Evolutionary conservation across 148 eudicot genomes (phyloP), one percentile per base, ranked within the genome.

Genomic region (Camellia lanceoleosa): DNA sequence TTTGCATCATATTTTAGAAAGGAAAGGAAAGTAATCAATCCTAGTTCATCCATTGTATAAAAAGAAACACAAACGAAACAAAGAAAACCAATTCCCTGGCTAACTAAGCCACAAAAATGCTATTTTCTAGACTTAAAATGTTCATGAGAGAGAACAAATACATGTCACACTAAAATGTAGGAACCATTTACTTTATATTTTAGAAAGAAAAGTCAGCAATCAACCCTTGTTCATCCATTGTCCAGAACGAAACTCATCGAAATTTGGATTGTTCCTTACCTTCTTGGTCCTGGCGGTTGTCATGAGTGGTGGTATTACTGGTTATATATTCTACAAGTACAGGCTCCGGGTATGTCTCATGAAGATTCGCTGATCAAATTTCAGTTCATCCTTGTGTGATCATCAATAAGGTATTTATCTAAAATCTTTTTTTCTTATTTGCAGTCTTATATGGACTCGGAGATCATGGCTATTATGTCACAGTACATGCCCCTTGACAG

Each of bases 401-500:
- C 15, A 18, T 49, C 12, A 62, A 44, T 8, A 41, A 58, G 16
- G 1, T n/a, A 64, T 13, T 44, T 11, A 63, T 54, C 72, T 82
- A 7, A 79, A 59, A 7, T 79, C 5, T 80, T 4, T 42, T n/a
- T 8, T 43, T 72, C 20, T n/a, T 12, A 15, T 66, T 55, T 84
- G 83, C 86, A 95, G 99, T 89, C 99, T 68, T 95, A 95, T 83
- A 95, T 95, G 99, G 97, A 95, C 87, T 87, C 97, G 5, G 99
- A 95, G 89, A 91, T 95, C 51, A 91, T 95, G 97, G 93, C 97
- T 5, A 95, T 95, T 72, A 93, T 95, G 99, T 89, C 99, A 5
- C 99, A 95, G 75, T 95, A 95, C 86, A 93, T 93, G 97, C 99
- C 99, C 30, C 94, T 95, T 54, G 97, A 95, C 87, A 85, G 77